A percentile compares a stretch with the other conserved stretches of the same genome.
phyloP scores from a whole-genome alignment of 768 basidiomycete species.

The Russula sp. region DNA sequence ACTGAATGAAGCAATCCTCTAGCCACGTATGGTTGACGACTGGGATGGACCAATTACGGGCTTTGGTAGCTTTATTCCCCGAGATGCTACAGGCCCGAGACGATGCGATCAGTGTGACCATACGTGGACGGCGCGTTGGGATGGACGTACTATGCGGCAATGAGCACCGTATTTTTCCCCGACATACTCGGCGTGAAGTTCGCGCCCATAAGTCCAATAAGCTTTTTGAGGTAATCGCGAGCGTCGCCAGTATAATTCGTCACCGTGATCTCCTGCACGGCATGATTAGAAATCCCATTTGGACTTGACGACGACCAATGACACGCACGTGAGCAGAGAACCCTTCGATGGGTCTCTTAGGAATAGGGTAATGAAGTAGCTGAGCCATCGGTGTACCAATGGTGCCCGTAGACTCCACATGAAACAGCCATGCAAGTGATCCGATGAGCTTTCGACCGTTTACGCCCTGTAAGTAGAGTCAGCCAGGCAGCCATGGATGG shows the following conservation, averaged over 20 bases:
- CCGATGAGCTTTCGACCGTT: conserved; percentile 55
- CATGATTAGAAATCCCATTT: background rate
- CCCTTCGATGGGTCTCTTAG: conserved; percentile 48
- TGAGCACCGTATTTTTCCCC: conserved; percentile 65
- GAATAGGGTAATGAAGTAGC: conserved; percentile 80
- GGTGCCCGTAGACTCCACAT: conserved; percentile 57
- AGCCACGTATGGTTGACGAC: conserved; percentile 89
- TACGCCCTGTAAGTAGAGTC: conserved; percentile 44
- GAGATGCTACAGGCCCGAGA: conserved; percentile 20
- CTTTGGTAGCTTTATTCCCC: conserved; percentile 58
- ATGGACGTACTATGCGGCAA: conserved; percentile 70
- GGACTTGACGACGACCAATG: background rate
- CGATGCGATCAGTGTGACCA: background rate
- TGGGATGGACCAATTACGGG: conserved; percentile 73
- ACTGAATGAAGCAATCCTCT: conserved; percentile 80
- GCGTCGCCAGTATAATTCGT: conserved; percentile 86
- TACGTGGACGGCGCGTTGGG: background rate
- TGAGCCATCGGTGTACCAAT: conserved; percentile 62
- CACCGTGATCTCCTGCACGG: conserved; percentile 61
- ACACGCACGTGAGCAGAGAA: conserved; percentile 55
- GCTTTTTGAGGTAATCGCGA: conserved; percentile 79
- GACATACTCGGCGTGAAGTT: conserved; percentile 79
- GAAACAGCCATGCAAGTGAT: conserved; percentile 77
- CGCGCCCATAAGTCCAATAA: conserved; percentile 72
- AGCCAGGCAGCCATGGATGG: background rate